These are phyloP conservation scores for Hypoxylon cercidicola DNA, from an alignment of 495 filamentous ascomycete genomes.

Conservation along the genomic window DNA sequence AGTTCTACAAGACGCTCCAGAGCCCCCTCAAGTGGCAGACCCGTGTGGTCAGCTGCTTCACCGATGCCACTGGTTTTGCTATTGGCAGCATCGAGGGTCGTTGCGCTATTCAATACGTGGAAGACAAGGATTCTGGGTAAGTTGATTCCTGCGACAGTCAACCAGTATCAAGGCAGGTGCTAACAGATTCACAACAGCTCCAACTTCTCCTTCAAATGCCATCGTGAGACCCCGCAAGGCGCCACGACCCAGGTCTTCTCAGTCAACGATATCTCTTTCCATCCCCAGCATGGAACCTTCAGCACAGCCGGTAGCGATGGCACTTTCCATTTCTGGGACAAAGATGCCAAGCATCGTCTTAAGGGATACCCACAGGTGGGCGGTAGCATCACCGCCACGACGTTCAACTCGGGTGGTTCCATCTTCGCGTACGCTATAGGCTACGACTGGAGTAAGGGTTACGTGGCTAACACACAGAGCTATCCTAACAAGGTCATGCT, in stretches of 20 bases:
- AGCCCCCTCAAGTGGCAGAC: conserved; percentile 92
- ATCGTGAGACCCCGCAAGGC: conserved; percentile 76
- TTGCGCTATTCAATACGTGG: conserved; percentile 88
- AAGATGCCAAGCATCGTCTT: conserved; percentile 84
- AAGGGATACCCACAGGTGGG: conserved; percentile 89
- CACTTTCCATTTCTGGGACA: conserved; percentile 92
- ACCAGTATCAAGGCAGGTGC: conserved; percentile 5
- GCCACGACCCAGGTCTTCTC: conserved; percentile 81
- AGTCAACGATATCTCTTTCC: conserved; percentile 90
- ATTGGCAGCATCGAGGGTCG: conserved; percentile 90
- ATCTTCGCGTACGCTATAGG: conserved; percentile 92
- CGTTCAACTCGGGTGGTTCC: conserved; percentile 78
- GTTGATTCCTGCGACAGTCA: conserved; percentile 23
- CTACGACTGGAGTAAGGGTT: conserved; percentile 97
- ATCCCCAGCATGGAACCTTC: conserved; percentile 83
- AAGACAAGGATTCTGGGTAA: conserved; percentile 82
- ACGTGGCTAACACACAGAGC: conserved; percentile 73
- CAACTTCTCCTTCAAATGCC: conserved; percentile 95
- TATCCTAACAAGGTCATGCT: conserved; percentile 87
- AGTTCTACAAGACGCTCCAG: conserved; percentile 84
- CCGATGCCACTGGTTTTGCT: conserved; percentile 84
- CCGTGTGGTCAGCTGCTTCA: conserved; percentile 83
- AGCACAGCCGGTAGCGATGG: conserved; percentile 90
- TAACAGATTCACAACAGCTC: conserved; percentile 54
- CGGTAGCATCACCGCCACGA: conserved; percentile 79